Evolutionary conservation across 1,139 yeast species (phyloP).

Genomic region (Eremothecium cymbalariae): DNA sequence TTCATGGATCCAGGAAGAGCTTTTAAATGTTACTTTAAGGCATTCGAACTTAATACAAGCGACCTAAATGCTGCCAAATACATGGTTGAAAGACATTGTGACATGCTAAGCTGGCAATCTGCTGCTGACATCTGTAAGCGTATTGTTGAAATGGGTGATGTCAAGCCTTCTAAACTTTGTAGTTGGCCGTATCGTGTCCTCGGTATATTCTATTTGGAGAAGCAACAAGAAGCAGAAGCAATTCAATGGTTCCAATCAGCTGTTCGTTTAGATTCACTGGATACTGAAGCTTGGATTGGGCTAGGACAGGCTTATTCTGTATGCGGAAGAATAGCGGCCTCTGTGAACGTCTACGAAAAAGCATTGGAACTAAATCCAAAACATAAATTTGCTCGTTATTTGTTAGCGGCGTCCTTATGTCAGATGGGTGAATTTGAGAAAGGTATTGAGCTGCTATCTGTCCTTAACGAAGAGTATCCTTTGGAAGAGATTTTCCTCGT

Average conservation of each 20-base stretch:
- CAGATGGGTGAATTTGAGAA: conserved; percentile 44
- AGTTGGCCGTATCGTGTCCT: conserved; percentile 84
- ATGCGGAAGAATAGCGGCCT: conserved; percentile 82
- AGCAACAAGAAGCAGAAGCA: conserved; percentile 68
- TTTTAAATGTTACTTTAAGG: conserved; percentile 78
- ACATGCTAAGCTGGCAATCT: conserved; percentile 68
- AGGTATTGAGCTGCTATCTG: conserved; percentile 37
- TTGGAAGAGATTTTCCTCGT: conserved; percentile 49
- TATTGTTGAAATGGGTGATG: conserved; percentile 54
- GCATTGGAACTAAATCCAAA: conserved; percentile 47
- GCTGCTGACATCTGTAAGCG: conserved; percentile 68
- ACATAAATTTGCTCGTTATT: conserved; percentile 56
- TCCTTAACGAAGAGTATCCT: conserved; percentile 40
- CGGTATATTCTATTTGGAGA: conserved; percentile 70
- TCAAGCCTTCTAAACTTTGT: conserved; percentile 41
- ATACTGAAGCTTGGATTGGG: conserved; percentile 82
- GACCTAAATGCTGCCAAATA: conserved; percentile 69
- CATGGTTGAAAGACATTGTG: conserved; percentile 61
- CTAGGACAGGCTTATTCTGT: conserved; percentile 85
- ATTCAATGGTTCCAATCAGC: conserved; percentile 86
- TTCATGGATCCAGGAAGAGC: conserved; percentile 61
- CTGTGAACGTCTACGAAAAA: conserved; percentile 68
- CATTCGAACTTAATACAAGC: conserved; percentile 76
- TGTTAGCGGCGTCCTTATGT: conserved; percentile 55
- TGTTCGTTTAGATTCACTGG: conserved; percentile 56